Evolutionary conservation across 805 yeast genomes (phyloP).

Genomic region (Ogataea methanolica): DNA sequence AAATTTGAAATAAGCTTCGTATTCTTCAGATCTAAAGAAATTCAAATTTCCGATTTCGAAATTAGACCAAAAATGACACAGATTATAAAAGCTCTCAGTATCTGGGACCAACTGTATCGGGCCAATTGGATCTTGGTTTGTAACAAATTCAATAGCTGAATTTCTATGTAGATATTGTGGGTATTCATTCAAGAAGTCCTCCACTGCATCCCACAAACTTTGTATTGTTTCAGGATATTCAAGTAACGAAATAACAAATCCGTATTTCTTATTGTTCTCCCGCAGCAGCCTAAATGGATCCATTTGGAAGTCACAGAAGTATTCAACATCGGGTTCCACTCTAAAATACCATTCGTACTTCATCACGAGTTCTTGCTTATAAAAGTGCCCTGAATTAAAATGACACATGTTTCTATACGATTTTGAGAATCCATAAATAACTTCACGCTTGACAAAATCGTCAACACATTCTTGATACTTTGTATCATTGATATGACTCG

Average conservation of each 20-base stretch:
- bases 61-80: constrained; percentile 87
- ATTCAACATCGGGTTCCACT: constrained; percentile 89
- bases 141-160: constrained; percentile 54
- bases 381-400: constrained; percentile 88
- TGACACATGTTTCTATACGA: constrained; percentile 93
- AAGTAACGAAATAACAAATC: constrained; percentile 77
- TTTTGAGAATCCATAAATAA: constrained; percentile 60
- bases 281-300: constrained; percentile 85
- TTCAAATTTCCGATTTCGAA: constrained; percentile 72
- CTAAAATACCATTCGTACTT: constrained; percentile 90
- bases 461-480: constrained; percentile 43
- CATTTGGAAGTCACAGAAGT: constrained; percentile 80
- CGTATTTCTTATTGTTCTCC: constrained; percentile 72
- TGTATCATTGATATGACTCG: constrained; percentile 61
- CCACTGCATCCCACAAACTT: constrained; percentile 74
- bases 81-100: constrained; percentile 56
- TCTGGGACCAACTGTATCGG: constrained; percentile 35
- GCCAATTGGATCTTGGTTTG: constrained; percentile 47
- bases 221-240: constrained; percentile 86
- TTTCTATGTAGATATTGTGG: constrained; percentile 63
- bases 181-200: constrained; percentile 51
- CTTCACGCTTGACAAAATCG: constrained; percentile 39
- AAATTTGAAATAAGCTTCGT: constrained; percentile 55
- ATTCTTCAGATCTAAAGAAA: constrained; percentile 64
- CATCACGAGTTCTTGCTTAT: constrained; percentile 63